A percentile compares a stretch with the other conserved stretches of the same genome.
These are phyloP conservation scores for Carex cristatella DNA, from an alignment of 176 grass and related monocot species.

Conservation along the genomic window DNA sequence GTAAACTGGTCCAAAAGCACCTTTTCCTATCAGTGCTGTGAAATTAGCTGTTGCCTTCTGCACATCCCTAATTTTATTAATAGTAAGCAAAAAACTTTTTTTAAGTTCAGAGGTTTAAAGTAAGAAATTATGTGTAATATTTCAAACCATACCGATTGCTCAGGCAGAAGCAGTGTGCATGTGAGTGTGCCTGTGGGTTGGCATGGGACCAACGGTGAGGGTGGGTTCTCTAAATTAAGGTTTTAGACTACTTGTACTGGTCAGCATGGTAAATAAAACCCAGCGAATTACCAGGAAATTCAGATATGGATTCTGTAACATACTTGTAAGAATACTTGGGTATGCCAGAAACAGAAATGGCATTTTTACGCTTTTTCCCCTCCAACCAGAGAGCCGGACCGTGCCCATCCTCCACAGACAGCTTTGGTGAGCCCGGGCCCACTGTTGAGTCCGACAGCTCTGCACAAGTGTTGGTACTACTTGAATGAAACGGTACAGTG, in stretches of 20 bases:
- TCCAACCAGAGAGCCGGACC: conserved; percentile 37
- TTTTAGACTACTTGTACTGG: not conserved
- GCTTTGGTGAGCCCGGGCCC: conserved; percentile 50
- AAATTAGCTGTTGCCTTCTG: conserved; percentile 87
- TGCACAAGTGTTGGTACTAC: conserved; percentile 41
- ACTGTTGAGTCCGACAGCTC: conserved; percentile 58
- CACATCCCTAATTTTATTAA: conserved; percentile 58
- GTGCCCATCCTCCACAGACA: conserved; percentile 27
- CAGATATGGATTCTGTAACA: conserved; percentile 18
- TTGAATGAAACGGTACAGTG: conserved; percentile 46
- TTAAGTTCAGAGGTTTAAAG: not conserved
- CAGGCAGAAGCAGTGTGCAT: not conserved
- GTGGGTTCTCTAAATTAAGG: not conserved
- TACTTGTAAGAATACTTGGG: conserved; percentile 95
- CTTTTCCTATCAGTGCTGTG: conserved; percentile 82
- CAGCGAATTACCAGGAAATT: not conserved
- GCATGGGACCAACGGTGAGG: not conserved
- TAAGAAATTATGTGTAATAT: not conserved
- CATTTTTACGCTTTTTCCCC: conserved; percentile 47
- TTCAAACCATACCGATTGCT: not conserved
- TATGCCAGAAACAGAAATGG: conserved; percentile 77
- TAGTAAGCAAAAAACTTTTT: not conserved
- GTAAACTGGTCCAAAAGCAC: conserved; percentile 90
- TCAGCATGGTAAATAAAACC: not conserved
- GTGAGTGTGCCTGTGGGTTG: not conserved